Base-by-base conservation (phyloP, 192 early-diverging fungal species). In the Backusella westeae region DNA sequence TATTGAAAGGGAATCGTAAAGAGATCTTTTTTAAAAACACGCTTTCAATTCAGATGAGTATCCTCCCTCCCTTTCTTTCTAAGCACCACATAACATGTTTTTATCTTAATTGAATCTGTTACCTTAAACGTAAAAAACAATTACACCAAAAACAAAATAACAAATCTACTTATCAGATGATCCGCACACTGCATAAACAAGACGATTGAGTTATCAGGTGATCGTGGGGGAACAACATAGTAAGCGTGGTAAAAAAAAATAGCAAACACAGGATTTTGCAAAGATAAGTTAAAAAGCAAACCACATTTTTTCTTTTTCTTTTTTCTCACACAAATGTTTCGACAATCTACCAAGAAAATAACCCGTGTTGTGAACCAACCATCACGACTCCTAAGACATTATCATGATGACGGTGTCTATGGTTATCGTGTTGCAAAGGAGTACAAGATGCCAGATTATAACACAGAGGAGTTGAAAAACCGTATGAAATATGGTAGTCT, bases 351-450 rank as follows among this genome's bases (percentile, higher is more conserved):
- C 7, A 69, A 19, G 70, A 46, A 19, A 72, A 14, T 42, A 6
- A 71, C n/a, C 6, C 29, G 39, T 52, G 10, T 66, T 19, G 10
- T 29, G n/a, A 32, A 44, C 1, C 34, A 21, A 21, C 53, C 15
- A 3, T 12, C 17, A 21, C 21, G 17, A 15, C 29, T 32, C 32
- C 32, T 46, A 5, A 73, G 80, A 23, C 17, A 23, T 2, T 98
- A 96, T 81, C 93, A 95, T 78, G 91, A 94, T 65, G 88, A 91
- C 39, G 91, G 92, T 53, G 91, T 92, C 3, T 97, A 96, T 78
- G 97, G 97, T 12, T 98, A 93, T 81, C 89, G 97, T n/a, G 87
- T 90, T 6, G 93, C 94, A 49, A 89, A 90, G 23, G 85, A 82
- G 34, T 87, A 83, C 68, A 85, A 83, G 36, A 84, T 93, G 63